Evolutionary conservation across 2,329 filamentous ascomycete species (phyloP), one percentile per base, ranked within the genome.

Genomic region (Dactylonectria macrodidyma): DNA sequence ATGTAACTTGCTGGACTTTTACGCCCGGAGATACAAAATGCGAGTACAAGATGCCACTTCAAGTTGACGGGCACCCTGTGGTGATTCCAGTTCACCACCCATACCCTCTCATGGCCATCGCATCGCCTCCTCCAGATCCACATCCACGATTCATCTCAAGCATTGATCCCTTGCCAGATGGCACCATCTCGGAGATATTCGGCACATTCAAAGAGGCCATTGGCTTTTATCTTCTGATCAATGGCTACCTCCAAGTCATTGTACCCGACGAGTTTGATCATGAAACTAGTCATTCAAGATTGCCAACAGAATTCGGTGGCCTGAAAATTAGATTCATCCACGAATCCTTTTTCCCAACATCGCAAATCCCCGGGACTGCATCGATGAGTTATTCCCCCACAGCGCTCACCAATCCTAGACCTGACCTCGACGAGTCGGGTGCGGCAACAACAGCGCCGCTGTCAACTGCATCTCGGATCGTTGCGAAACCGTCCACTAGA

Each of bases 1-100:
- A n/a, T 5, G 41, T 14, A 5, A 5, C 16, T 5, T n/a, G 14
- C 8, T 44, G 41, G 41, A 44, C 41, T n/a, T 44, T 44, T 5
- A 44, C 41, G 7, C 14, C 14, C 3, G 41, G 41, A 8, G 16
- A 44, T n/a, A 44, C 38, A 41, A 14, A 14, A 14, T 6, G 14
- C 14, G 41, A 44, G 3, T 2, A 44, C 14, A 5, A n/a, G 41
- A 62, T 58, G 5, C 73, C 73, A 1, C 26, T 48, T 24, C n/a
- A 22, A n/a, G 16, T 57, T 6, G 54, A 34, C 4, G 54, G 54
- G 10, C 16, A 57, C 54, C 54, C 33, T 5, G 54, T 57, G 24
- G 36, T 57, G 11, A 57, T 57, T 4, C 54, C 54, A 22, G 36
- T 44, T 34, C n/a, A n/a, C 19, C 44, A 57, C 44, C n/a, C 26